Percentiles rank a stretch among this genome's conserved stretches.
Evolutionary conservation across 2,329 filamentous ascomycete species (phyloP).

Genomic region (Beauveria sp.): DNA sequence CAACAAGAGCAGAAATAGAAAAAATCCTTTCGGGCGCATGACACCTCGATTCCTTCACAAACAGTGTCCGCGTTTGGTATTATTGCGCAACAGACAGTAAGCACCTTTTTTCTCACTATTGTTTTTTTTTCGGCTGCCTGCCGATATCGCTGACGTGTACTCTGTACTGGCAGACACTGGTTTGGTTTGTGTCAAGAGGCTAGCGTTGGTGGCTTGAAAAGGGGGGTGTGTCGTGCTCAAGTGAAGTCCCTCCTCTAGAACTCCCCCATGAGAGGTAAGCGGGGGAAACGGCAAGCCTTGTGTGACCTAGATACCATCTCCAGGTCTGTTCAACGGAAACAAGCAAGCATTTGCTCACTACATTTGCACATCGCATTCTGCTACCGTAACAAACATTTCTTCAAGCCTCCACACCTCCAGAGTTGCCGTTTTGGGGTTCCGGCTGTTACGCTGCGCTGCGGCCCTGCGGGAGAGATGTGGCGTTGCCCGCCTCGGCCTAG

Average conservation of each 20-base stretch:
- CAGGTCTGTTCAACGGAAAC: too few relatives aligned
- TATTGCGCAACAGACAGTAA: neutral
- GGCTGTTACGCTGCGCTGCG: constrained; percentile 2
- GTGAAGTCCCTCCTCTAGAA: too few relatives aligned
- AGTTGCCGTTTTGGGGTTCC: neutral
- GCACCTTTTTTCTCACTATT: neutral
- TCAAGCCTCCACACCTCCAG: neutral
- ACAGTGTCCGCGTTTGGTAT: neutral
- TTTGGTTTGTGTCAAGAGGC: too few relatives aligned
- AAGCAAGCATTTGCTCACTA: too few relatives aligned
- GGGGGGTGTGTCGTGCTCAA: too few relatives aligned
- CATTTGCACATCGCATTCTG: too few relatives aligned
- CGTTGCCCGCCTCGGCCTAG: neutral
- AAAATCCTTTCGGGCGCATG: neutral
- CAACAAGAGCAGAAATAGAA: neutral
- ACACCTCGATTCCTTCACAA: neutral
- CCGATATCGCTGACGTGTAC: constrained; percentile 2
- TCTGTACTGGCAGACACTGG: neutral
- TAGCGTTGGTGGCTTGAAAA: too few relatives aligned
- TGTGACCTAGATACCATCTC: too few relatives aligned
- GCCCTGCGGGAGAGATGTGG: constrained; percentile 2
- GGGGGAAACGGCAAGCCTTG: too few relatives aligned
- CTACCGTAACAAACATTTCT: neutral
- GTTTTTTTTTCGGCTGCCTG: neutral
- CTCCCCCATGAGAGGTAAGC: too few relatives aligned